Evolutionary conservation across 2,329 filamentous ascomycete species (phyloP), one percentile per base, ranked within the genome.

Genomic region (Aspergillus awamori): DNA sequence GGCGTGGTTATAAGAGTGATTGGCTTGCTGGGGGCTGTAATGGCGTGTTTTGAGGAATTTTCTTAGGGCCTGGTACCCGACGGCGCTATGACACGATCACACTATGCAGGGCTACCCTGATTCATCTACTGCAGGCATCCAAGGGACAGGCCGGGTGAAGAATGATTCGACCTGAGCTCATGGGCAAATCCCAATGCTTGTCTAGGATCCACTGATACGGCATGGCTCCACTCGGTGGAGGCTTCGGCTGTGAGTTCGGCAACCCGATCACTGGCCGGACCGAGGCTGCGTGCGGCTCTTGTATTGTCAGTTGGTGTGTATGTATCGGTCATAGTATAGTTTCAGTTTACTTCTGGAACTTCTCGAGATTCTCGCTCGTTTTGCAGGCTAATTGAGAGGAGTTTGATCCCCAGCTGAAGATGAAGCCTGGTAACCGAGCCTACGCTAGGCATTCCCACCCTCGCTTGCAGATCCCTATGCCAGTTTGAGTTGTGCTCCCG

Each of bases 201-300:
- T 30, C n/a, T 5, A 11, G 47, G 26, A 26, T 51, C 47, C 47
- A 51, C 47, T 17, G 26, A 5, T 11, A 22, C 20, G 33, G 10
- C 41, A 45, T 22, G 41, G 41, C 15, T 17, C 47, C 47, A 28
- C 24, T 13, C 11, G 3, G 47, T 10, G 47, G 47, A 28, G 47
- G 8, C 47, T 20, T 51, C 47, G 47, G 47, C 26, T 51, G 47
- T 51, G 47, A 51, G 47, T 51, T 51, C 47, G 47, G 28, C 47
- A 51, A 51, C 45, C 45, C 45, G 45, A 30, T 10, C 15, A 15
- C 26, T 13, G 24, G 24, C 24, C 15, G 47, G 26, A 30, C 47
- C 47, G 47, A 51, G 47, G 47, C 47, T 51, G 47, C 15, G 47
- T 17, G 15, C 45, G 24, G 13, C 45, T 15, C 13, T n/a, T 5